phyloP scores from a whole-genome alignment of 2,329 filamentous ascomycete genomes.

The Fonsecaea nubica region DNA sequence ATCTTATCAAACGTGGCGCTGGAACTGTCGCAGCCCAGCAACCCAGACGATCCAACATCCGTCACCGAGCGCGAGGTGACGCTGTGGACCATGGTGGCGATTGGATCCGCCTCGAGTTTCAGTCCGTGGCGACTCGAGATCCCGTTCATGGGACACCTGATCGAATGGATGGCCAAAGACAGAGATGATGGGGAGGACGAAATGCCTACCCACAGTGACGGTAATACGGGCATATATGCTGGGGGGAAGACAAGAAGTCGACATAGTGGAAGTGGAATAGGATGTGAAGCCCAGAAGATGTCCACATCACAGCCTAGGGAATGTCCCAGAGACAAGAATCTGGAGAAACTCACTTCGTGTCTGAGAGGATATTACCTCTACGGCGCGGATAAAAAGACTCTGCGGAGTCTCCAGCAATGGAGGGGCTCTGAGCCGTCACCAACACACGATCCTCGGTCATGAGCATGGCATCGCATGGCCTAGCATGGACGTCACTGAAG shows the following conservation, averaged over 20 bases:
- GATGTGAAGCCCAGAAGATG: neutral
- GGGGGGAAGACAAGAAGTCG: neutral
- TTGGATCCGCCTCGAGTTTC: constrained; percentile 27
- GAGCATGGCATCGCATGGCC: neutral
- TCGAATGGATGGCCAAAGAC: constrained; percentile 32
- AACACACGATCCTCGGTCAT: neutral
- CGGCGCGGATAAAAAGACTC: constrained; percentile 29
- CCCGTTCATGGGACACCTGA: constrained; percentile 35
- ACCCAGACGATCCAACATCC: constrained; percentile 3
- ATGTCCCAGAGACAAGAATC: constrained; percentile 1
- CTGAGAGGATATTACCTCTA: constrained; percentile 34
- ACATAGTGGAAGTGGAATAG: neutral
- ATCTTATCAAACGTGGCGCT: constrained; percentile 28
- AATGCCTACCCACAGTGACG: neutral
- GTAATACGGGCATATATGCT: neutral
- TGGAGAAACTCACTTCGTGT: constrained; percentile 29
- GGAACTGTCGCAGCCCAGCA: constrained; percentile 24
- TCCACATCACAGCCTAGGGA: neutral
- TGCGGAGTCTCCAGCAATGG: constrained; percentile 25
- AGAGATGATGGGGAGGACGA: neutral
- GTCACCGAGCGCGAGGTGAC: constrained; percentile 32
- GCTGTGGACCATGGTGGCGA: constrained; percentile 31
- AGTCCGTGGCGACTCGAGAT: constrained; percentile 32
- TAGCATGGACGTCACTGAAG: neutral
- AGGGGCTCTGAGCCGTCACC: neutral